Conservation (phyloP, 805 yeast species). For the Wickerhamiella spandovensis region DNA sequence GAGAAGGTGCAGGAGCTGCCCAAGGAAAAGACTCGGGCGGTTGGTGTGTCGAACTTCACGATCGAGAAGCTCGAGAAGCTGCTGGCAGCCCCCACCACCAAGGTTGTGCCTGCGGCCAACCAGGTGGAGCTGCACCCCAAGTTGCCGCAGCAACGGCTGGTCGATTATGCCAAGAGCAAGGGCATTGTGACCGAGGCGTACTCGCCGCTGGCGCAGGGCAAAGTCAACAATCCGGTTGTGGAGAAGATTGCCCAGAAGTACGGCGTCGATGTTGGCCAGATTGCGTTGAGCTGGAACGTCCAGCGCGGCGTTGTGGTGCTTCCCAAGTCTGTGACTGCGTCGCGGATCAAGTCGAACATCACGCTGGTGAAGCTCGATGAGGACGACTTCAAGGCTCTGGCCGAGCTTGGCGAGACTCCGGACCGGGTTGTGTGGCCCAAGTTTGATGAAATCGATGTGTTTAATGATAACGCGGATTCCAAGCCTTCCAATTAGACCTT, state of each 20-base stretch:
- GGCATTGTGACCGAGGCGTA: constrained; percentile 43
- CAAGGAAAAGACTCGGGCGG: constrained; percentile 39
- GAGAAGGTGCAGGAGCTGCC: constrained; percentile 47
- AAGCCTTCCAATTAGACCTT: background rate
- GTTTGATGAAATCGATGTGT: background rate
- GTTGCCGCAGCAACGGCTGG: constrained; percentile 42
- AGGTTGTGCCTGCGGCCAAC: constrained; percentile 41
- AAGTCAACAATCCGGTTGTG: constrained; percentile 29
- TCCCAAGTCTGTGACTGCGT: constrained; percentile 55
- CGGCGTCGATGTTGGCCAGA: constrained; percentile 30
- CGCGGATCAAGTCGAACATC: constrained; percentile 36
- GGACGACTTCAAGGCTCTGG: constrained; percentile 28
- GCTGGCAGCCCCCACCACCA: constrained; percentile 20
- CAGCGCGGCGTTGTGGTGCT: constrained; percentile 41
- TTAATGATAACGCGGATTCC: background rate
- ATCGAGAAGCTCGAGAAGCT: constrained; percentile 38
- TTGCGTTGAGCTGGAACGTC: constrained; percentile 12
- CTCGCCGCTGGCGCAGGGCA: constrained; percentile 25
- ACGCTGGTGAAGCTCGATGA: constrained; percentile 27
- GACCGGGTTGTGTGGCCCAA: constrained; percentile 1
- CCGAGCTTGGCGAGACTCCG: constrained; percentile 6
- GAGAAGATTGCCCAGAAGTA: constrained; percentile 44
- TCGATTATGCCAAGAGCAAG: constrained; percentile 33
- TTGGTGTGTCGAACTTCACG: constrained; percentile 73
- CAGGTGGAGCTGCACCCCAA: constrained; percentile 58